Evolutionary conservation across 2,329 filamentous ascomycete genomes (phyloP), one percentile per base, ranked within the genome.

Genomic region (Xylaria sp.): DNA sequence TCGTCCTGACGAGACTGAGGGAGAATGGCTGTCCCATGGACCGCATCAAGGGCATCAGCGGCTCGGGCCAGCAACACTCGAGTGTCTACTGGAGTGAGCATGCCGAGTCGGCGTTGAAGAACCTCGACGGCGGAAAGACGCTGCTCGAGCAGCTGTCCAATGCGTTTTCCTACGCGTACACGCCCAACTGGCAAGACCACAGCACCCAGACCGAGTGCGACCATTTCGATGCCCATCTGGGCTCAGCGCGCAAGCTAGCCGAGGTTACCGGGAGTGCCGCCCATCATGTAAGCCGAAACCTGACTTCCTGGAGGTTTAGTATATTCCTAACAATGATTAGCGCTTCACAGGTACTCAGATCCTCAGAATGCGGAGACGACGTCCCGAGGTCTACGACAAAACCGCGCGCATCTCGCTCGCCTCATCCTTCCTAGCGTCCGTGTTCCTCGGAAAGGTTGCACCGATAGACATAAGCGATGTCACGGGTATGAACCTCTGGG

Each of bases 291-390:
- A 71, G 87, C 74, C 0, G 17, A 21, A 8, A 22, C 21, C 4
- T 19, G 3, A 4, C 20, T 29, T 37, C n/a, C 13, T 5, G 24
- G 4, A 18, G 4, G 11, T 20, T 17, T 5, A 1, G 29, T 39
- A 17, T 16, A 37, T 48, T 46, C 24, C 55, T 63, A 46, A 54
- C 52, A 42, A 2, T 34, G 44, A 34, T 50, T 63, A 92, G 89
- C 89, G 94, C 58, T 99, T 99, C 77, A 97, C 93, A 21, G 94
- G 94, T n/a, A 90, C 91, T 2, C 94, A 99, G 73, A 97, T 99
- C 66, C 84, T 97, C 73, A 85, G 92, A 11, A 92, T 97, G 71
- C 87, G 88, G 62, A 83, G 85, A 52, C 90, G 90, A 61, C 84
- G 92, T 61, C 91, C 93, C 1, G 82, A 89, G 4, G 88, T 91